phyloP scores from a whole-genome alignment of 2,329 filamentous ascomycete species.

The Aspergillus floridensis region DNA sequence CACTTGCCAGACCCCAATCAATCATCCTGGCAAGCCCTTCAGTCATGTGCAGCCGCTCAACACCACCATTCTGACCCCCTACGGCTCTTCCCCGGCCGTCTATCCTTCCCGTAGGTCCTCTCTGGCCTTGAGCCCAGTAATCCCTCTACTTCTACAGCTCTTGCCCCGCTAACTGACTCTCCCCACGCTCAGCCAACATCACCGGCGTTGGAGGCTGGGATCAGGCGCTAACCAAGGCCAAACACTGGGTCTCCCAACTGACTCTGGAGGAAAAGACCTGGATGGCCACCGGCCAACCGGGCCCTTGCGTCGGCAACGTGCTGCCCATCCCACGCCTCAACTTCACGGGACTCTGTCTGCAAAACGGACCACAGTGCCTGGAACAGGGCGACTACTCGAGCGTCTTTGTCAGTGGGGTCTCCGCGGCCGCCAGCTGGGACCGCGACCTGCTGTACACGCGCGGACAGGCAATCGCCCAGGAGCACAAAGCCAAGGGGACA shows the following conservation, averaged over 20 bases:
- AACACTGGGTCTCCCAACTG: slow-evolving; percentile 19
- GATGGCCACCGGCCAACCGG: slow-evolving; percentile 28
- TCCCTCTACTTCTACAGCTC: too few species aligned
- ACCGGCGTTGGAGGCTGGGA: slow-evolving; percentile 18
- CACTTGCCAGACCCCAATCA: not conserved
- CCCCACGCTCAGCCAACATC: too few species aligned
- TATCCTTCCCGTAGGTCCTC: slow-evolving; percentile 21
- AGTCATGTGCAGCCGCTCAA: slow-evolving; percentile 21
- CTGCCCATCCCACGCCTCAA: slow-evolving; percentile 28
- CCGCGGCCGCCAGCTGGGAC: slow-evolving; percentile 63
- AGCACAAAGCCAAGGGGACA: slow-evolving; percentile 39
- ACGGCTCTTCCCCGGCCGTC: slow-evolving; percentile 18
- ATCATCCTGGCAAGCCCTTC: slow-evolving; percentile 5
- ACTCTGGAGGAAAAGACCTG: slow-evolving; percentile 27
- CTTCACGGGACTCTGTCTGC: slow-evolving; percentile 31
- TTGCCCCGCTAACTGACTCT: too few species aligned
- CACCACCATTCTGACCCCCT: slow-evolving; percentile 19
- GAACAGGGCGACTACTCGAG: slow-evolving; percentile 67
- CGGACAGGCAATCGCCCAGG: slow-evolving; percentile 54
- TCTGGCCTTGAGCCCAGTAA: not conserved
- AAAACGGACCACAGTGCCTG: slow-evolving; percentile 51
- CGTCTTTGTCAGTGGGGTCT: slow-evolving; percentile 72
- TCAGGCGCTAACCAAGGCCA: slow-evolving; percentile 13
- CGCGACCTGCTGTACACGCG: slow-evolving; percentile 53
- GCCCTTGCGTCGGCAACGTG: slow-evolving; percentile 34